Percentiles rank a stretch among this genome's conserved stretches.
Conservation (phyloP, 805 yeast genomes). For the Maudiozyma bulderi region DNA sequence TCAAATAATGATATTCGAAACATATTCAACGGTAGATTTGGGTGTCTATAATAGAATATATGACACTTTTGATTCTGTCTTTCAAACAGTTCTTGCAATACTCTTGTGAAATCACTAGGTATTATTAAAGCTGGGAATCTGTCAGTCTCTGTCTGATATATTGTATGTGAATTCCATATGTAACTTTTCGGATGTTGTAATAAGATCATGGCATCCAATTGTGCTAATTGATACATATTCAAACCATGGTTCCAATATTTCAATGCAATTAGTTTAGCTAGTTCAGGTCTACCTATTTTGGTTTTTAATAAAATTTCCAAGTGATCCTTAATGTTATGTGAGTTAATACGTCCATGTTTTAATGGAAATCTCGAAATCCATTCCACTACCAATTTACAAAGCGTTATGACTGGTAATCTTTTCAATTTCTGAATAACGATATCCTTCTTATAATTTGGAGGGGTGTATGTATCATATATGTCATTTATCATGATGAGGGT, state of each 20-base stretch:
- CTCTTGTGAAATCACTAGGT: not conserved
- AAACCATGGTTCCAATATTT: constrained; percentile 22
- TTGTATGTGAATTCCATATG: constrained; percentile 28
- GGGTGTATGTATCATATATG: constrained; percentile 11
- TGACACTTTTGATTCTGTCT: constrained; percentile 16
- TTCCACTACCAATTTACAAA: constrained; percentile 14
- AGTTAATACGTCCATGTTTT: not conserved
- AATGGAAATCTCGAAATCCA: constrained; percentile 17
- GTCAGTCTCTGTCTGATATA: not conserved
- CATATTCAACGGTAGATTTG: constrained; percentile 48
- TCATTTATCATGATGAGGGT: too few species aligned
- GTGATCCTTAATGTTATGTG: not conserved
- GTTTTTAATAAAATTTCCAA: constrained; percentile 8
- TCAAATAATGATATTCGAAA: constrained; percentile 66
- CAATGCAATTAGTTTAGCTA: constrained; percentile 10
- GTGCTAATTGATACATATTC: constrained; percentile 48
- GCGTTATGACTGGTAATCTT: constrained; percentile 12
- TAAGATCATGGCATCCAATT: constrained; percentile 55
- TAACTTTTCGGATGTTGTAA: constrained; percentile 44
- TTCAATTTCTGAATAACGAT: constrained; percentile 11
- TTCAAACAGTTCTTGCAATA: not conserved
- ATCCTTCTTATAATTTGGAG: constrained; percentile 6
- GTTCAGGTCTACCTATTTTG: constrained; percentile 8
- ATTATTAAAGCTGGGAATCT: not conserved
- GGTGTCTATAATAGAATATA: constrained; percentile 58